phyloP scores from a whole-genome alignment of 2,329 filamentous ascomycete genomes.

The Penicillium concentricum region DNA sequence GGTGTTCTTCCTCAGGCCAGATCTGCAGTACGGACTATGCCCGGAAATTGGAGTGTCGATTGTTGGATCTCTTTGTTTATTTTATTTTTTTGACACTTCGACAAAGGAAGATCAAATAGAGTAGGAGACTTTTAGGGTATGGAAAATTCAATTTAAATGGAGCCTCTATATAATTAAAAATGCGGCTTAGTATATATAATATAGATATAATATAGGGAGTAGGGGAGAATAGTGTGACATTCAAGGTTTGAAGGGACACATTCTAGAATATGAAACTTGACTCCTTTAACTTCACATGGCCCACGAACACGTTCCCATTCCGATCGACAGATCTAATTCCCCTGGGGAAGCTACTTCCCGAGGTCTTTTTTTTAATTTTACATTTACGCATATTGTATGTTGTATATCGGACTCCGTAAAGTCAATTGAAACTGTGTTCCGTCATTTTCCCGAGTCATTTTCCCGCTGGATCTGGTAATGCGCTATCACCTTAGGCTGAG shows the following conservation, averaged over 20 bases:
- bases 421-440: too few species aligned
- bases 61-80: not conserved
- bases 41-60: constrained; percentile 1
- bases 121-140: not conserved
- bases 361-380: too few species aligned
- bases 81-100: not conserved
- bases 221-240: not conserved
- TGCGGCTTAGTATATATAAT: not conserved
- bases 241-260: not conserved
- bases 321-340: too few species aligned
- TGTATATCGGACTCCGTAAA: too few species aligned
- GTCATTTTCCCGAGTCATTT: too few species aligned
- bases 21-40: constrained; percentile 3
- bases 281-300: not conserved
- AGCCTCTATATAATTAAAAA: not conserved
- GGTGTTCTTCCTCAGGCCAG: constrained; percentile 6
- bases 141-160: not conserved
- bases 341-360: too few species aligned
- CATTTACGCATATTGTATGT: too few species aligned
- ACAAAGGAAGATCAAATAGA: not conserved
- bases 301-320: not conserved
- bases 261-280: not conserved
- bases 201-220: too few species aligned
- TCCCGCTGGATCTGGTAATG: too few species aligned
- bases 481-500: too few species aligned